A percentile compares a stretch with the other conserved stretches of the same genome.
These are phyloP conservation scores for Chimonanthus salicifolius DNA, from an alignment of 164 flowering plant species.

Conservation along the genomic window DNA sequence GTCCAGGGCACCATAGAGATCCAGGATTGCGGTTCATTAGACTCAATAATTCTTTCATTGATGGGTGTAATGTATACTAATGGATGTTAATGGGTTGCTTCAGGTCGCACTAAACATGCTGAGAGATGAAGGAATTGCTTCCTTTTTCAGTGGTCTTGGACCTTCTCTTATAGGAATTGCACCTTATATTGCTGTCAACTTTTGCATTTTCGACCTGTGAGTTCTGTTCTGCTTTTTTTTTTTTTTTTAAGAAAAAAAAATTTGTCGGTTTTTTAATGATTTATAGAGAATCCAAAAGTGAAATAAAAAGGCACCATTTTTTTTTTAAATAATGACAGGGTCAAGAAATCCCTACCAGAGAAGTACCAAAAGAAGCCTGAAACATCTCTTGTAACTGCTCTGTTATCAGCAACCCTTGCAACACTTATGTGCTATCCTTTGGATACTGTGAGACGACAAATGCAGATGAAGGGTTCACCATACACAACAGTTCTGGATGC, in stretches of 20 bases:
- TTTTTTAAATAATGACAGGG: constrained; percentile 34
- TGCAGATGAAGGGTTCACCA: constrained; percentile 97
- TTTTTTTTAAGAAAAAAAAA: neutral
- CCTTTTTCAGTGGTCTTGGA: constrained; percentile 91
- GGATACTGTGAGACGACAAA: constrained; percentile 94
- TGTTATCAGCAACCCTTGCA: constrained; percentile 81
- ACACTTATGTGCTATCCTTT: constrained; percentile 91
- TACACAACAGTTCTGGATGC: constrained; percentile 84
- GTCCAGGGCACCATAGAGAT: neutral
- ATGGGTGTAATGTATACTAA: neutral
- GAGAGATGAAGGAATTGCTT: constrained; percentile 80
- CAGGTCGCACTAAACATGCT: constrained; percentile 91
- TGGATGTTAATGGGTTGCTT: constrained; percentile 8
- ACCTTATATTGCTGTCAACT: constrained; percentile 96
- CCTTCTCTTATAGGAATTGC: constrained; percentile 97
- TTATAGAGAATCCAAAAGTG: neutral
- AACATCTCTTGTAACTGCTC: constrained; percentile 66
- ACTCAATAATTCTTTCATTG: neutral
- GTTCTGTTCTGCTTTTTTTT: constrained; percentile 15
- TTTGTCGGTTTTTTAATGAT: neutral
- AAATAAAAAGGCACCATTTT: neutral
- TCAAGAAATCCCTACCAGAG: constrained; percentile 89
- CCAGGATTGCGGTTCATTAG: neutral
- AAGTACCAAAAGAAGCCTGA: constrained; percentile 72
- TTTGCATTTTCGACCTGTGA: constrained; percentile 93